Conservation (phyloP, 106 monocot genomes). For the Narthecium ossifragum region DNA sequence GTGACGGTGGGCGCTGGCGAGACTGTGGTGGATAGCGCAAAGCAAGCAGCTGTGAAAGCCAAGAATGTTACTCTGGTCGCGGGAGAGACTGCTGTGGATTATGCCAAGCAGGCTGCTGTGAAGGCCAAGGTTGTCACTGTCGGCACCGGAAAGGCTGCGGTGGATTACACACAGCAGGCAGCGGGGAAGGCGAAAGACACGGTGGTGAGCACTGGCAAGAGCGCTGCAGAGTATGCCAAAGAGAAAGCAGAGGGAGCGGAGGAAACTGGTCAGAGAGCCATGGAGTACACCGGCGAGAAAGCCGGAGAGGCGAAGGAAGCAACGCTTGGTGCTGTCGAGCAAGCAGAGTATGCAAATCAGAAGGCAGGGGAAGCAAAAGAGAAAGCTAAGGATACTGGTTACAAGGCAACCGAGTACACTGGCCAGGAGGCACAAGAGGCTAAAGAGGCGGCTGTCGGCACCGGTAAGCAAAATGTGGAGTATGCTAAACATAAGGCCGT, state of each 20-base stretch:
- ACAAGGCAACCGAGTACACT: conserved; percentile 4
- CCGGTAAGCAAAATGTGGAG: too few relatives aligned
- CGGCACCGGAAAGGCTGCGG: background rate
- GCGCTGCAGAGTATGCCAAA: conserved; percentile 4
- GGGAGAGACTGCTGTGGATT: conserved; percentile 16
- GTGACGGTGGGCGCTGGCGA: conserved; percentile 5
- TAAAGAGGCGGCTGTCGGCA: too few relatives aligned
- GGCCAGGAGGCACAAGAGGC: too few relatives aligned
- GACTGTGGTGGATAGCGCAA: conserved; percentile 11
- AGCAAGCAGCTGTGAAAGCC: conserved; percentile 17
- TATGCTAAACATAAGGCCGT: too few relatives aligned
- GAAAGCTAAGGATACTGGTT: background rate
- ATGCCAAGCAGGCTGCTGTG: conserved; percentile 5
- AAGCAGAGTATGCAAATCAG: conserved; percentile 6
- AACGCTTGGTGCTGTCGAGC: background rate
- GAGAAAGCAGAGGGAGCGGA: conserved; percentile 17
- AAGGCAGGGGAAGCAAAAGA: conserved; percentile 15
- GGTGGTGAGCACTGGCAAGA: conserved; percentile 12
- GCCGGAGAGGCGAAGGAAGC: background rate
- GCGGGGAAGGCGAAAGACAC: conserved; percentile 24
- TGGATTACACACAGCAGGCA: conserved; percentile 16
- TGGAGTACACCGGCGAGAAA: conserved; percentile 5
- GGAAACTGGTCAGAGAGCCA: conserved; percentile 10
- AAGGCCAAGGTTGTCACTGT: conserved; percentile 16
- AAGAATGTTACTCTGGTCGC: conserved; percentile 18